Base-by-base conservation (phyloP, 1,139 yeast species). In the Yamadazyma taylorii region DNA sequence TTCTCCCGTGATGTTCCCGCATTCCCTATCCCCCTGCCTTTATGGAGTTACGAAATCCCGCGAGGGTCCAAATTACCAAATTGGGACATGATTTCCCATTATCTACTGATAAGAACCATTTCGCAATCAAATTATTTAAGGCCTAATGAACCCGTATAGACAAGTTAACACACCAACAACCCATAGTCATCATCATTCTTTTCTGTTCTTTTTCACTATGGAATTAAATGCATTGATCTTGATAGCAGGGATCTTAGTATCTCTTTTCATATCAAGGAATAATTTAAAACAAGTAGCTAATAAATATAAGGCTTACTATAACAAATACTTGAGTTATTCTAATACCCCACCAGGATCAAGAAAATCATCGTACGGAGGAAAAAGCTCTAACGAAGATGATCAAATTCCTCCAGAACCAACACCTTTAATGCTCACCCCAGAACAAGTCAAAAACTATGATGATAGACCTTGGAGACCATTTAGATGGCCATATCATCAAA, bases 381-480 rank as follows among this genome's bases (percentile, higher is more conserved):
- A 13, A 8, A 8, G 21, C 8, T 19, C 21, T 19, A 32, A 29
- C 5, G 42, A 15, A 5, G 33, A 36, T 34, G 49, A 40, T 24
- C 49, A 47, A 28, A 17, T 43, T 8, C 48, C 50, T 17, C 81
- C 79, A 9, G 61, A 60, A 33, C 84, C 85, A 17, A 72, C 79
- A 0, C 86, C 88, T 2, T 61, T 82, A 31, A 64, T 66, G 61
- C 73, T 83, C 33, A 81, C 85, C 0, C 85, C 86, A 1, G 87
- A 82, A 28, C 79, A 79, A 48, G 85, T 82, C 11, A 61, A 66
- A 43, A 73, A 69, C 17, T 80, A 81, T 52, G 86, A 82, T 47
- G 89, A 81, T 50, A 69, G 89, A 55, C 88, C 89, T 11, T 83
- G 90, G 89, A 69, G 90, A 57, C 88, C 89, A 3, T 83, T 83